phyloP scores from a whole-genome alignment of 768 basidiomycete species.

The Cystobasidiopsis lactophilus region DNA sequence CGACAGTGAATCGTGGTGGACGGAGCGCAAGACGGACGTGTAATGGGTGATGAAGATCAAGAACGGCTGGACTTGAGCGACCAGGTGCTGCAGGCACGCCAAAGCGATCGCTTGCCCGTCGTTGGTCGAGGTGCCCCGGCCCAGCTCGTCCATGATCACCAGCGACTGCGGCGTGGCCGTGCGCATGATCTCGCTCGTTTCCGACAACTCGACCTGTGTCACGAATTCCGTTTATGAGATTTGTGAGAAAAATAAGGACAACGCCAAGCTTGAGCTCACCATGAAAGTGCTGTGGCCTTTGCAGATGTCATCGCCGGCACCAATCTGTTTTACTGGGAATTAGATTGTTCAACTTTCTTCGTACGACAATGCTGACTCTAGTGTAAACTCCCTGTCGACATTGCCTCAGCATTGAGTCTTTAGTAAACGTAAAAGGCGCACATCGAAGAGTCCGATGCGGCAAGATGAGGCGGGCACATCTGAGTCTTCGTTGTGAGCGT shows the following conservation, averaged over 20 bases:
- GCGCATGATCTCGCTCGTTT: constrained; percentile 71
- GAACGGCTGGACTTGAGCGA: constrained; percentile 38
- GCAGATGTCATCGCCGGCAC: constrained; percentile 64
- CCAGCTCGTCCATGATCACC: constrained; percentile 66
- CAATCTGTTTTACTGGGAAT: constrained; percentile 7
- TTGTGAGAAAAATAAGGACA: too few species aligned
- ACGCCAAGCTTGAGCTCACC: not conserved
- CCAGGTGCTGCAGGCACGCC: constrained; percentile 53
- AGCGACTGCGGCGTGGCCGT: constrained; percentile 51
- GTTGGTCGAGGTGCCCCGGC: constrained; percentile 74
- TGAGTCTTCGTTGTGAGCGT: constrained; percentile 37
- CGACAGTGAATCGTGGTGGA: not conserved
- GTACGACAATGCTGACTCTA: constrained; percentile 2
- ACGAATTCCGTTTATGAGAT: too few species aligned
- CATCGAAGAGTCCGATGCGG: constrained; percentile 56
- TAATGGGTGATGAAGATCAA: constrained; percentile 91
- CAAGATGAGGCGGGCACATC: constrained; percentile 67
- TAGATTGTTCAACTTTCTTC: constrained; percentile 20
- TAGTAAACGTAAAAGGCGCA: constrained; percentile 43
- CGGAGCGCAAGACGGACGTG: constrained; percentile 30
- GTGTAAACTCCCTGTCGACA: not conserved
- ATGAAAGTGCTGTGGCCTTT: constrained; percentile 39
- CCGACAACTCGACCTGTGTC: constrained; percentile 77
- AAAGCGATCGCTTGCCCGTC: constrained; percentile 89
- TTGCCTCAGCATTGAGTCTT: constrained; percentile 47